These are phyloP conservation scores for Arabidopsis lyrata DNA, from an alignment of 441 rosid genomes.

Conservation along the genomic window DNA sequence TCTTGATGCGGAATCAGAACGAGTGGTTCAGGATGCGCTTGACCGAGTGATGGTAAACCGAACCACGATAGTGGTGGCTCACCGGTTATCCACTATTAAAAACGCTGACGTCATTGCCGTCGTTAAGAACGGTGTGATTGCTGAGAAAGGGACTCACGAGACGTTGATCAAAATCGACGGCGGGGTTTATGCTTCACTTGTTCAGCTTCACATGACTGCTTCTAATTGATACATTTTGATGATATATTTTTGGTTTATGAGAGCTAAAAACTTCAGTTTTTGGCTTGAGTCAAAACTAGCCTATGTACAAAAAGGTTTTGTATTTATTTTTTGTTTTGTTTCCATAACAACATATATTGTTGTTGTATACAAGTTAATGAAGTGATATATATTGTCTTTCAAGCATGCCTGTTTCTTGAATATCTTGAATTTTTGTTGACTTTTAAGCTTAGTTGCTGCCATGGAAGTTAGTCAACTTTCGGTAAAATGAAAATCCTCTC, in stretches of 20 bases:
- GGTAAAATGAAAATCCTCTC: not conserved
- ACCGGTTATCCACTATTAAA: conserved; percentile 55
- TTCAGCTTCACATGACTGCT: conserved; percentile 51
- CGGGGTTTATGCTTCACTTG: conserved; percentile 55
- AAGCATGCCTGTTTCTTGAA: too few relatives aligned
- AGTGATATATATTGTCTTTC: too few relatives aligned
- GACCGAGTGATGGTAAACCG: conserved; percentile 55
- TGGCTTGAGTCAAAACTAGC: conserved; percentile 29
- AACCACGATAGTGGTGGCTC: conserved; percentile 59
- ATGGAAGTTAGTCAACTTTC: conserved; percentile 29
- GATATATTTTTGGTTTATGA: conserved; percentile 1
- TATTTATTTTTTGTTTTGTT: not conserved
- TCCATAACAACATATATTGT: too few relatives aligned
- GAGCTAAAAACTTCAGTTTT: conserved; percentile 14
- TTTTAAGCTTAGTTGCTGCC: conserved; percentile 39
- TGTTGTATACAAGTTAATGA: not conserved
- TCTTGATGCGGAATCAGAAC: conserved; percentile 62
- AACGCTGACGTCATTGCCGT: conserved; percentile 54
- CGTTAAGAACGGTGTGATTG: conserved; percentile 52
- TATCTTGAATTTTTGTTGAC: conserved; percentile 23
- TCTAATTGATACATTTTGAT: conserved; percentile 22
- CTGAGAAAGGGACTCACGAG: conserved; percentile 58
- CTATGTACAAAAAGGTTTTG: not conserved
- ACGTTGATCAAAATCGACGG: conserved; percentile 49
- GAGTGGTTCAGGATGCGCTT: conserved; percentile 61